Percentiles rank a stretch among this genome's conserved stretches.
phyloP scores from a whole-genome alignment of 2,329 filamentous ascomycete species.

The Cercospora nicotianae region DNA sequence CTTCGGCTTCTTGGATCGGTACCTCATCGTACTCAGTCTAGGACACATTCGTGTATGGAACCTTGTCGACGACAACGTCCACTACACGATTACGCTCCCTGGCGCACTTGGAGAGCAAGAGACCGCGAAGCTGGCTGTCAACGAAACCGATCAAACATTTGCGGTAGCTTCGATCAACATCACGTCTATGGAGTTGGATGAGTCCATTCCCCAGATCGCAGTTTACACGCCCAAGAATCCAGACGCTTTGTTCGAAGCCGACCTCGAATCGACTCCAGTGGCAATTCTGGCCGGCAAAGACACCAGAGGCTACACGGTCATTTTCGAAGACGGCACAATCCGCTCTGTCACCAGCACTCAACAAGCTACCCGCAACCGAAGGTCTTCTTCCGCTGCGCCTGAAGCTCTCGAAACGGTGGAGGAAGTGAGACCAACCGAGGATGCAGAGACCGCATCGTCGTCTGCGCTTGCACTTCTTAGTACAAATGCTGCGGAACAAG shows the following conservation, averaged over 20 bases:
- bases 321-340: constrained; percentile 76
- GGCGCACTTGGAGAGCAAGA: constrained; percentile 33
- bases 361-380: constrained; percentile 5
- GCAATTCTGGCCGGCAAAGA: constrained; percentile 65
- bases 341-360: constrained; percentile 44
- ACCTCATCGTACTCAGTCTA: constrained; percentile 72
- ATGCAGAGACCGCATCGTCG: constrained; percentile 12
- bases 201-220: constrained; percentile 38
- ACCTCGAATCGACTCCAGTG: constrained; percentile 53
- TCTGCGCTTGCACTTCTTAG: constrained; percentile 14
- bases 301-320: constrained; percentile 69
- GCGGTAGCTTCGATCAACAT: constrained; percentile 34
- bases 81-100: constrained; percentile 64
- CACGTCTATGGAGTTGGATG: constrained; percentile 11
- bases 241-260: constrained; percentile 52
- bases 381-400: constrained; percentile 8
- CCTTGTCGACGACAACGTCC: constrained; percentile 73
- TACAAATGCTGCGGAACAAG: constrained; percentile 12
- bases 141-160: constrained; percentile 54
- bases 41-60: constrained; percentile 77
- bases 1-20: constrained; percentile 69
- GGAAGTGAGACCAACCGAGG: background rate
- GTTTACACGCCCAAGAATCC: constrained; percentile 66
- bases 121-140: constrained; percentile 61
- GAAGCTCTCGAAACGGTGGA: background rate